Evolutionary conservation across 2,329 filamentous ascomycete species (phyloP).

Genomic region (Trichoderma sp.): DNA sequence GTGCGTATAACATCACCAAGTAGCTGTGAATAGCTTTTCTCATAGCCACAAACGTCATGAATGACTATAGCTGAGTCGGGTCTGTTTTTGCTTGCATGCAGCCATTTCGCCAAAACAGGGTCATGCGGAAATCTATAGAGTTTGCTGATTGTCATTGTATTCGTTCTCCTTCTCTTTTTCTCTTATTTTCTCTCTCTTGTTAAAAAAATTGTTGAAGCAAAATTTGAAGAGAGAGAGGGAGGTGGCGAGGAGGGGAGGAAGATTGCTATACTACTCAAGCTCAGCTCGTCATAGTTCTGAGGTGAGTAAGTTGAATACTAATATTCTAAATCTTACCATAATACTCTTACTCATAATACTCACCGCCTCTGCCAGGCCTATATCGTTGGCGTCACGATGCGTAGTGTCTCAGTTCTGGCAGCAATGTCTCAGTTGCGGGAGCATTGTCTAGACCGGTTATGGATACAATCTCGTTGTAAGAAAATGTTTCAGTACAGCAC

Average conservation of each 20-base stretch:
- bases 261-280: not conserved
- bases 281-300: not conserved
- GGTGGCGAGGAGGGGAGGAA: not conserved
- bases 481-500: not conserved
- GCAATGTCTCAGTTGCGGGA: not conserved
- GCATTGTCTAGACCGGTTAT: not conserved
- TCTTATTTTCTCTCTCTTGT: not conserved
- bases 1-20: not conserved
- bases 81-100: not conserved
- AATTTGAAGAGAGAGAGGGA: not conserved
- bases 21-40: not conserved
- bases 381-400: not conserved
- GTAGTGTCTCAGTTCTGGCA: not conserved
- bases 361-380: not conserved
- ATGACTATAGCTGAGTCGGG: not conserved
- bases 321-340: not conserved
- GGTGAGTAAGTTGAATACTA: not conserved
- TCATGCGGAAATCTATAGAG: not conserved
- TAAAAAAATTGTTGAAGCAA: not conserved
- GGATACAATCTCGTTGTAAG: not conserved
- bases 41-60: not conserved
- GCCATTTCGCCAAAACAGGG: not conserved
- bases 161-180: not conserved
- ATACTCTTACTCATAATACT: not conserved
- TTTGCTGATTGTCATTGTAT: not conserved